Evolutionary conservation across 2,329 filamentous ascomycete species (phyloP).

Genomic region (Exserohilum turcica): DNA sequence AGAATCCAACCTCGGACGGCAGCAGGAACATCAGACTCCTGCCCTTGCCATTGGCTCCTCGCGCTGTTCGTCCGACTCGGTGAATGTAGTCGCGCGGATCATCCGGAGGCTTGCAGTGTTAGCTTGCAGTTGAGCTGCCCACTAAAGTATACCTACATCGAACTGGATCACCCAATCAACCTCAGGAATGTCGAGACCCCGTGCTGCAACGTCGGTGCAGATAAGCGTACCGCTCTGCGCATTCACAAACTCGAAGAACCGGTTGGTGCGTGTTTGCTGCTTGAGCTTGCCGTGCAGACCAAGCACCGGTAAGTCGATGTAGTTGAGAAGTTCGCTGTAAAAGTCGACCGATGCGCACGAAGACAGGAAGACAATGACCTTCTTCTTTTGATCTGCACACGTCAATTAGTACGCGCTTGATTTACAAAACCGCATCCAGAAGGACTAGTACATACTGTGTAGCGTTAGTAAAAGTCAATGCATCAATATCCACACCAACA

Average conservation of each 20-base stretch:
- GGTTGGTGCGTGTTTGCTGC: conserved; percentile 98
- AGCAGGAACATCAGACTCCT: conserved; percentile 92
- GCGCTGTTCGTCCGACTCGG: conserved; percentile 90
- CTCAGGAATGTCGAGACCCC: conserved; percentile 92
- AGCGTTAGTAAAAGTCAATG: neutral
- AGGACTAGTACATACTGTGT: neutral
- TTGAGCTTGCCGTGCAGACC: conserved; percentile 92
- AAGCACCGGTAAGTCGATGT: conserved; percentile 90
- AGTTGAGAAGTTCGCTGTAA: conserved; percentile 91
- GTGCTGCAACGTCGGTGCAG: conserved; percentile 93
- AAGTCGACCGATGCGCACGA: conserved; percentile 95
- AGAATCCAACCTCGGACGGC: conserved; percentile 88
- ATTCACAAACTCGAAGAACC: conserved; percentile 95
- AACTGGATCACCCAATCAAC: conserved; percentile 94
- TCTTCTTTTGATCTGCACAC: conserved; percentile 76
- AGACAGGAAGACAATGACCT: conserved; percentile 92
- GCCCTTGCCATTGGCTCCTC: conserved; percentile 81
- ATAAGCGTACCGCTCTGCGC: conserved; percentile 85
- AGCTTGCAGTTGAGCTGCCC: neutral
- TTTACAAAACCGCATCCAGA: neutral
- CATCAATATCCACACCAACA: neutral
- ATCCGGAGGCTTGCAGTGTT: conserved; percentile 62
- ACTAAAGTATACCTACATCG: conserved; percentile 43
- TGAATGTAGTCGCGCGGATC: conserved; percentile 74
- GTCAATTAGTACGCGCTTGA: neutral